Conservation (phyloP, 78 protist species). For the Protostelium mycophagum region DNA sequence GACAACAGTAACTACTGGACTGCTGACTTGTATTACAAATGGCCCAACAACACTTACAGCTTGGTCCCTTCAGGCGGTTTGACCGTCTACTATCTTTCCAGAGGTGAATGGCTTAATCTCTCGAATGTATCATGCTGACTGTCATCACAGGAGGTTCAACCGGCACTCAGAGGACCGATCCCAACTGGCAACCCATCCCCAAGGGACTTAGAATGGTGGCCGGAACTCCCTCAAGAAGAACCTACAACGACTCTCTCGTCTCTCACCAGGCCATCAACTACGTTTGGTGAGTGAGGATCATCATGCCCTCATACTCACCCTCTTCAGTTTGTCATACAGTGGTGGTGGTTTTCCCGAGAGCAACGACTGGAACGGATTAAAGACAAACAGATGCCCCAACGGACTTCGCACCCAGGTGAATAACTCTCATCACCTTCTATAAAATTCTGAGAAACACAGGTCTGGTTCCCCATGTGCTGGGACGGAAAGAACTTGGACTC, state of each 20-base stretch:
- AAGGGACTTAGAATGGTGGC: background rate
- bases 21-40: background rate
- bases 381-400: background rate
- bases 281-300: background rate
- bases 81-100: background rate
- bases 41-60: background rate
- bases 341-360: background rate
- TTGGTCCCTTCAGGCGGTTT: background rate
- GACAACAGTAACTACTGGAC: background rate
- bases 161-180: background rate
- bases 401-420: background rate
- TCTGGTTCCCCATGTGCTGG: background rate
- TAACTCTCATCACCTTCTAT: background rate
- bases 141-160: background rate
- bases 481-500: background rate
- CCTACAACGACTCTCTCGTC: background rate
- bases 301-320: background rate
- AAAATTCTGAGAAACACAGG: background rate
- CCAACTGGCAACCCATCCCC: background rate
- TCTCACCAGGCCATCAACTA: background rate
- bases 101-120: background rate
- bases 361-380: background rate
- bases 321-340: background rate
- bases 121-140: background rate
- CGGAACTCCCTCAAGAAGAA: background rate